These are phyloP conservation scores for Xylaria bambusicola DNA, from an alignment of 495 filamentous ascomycete genomes.

Conservation along the genomic window DNA sequence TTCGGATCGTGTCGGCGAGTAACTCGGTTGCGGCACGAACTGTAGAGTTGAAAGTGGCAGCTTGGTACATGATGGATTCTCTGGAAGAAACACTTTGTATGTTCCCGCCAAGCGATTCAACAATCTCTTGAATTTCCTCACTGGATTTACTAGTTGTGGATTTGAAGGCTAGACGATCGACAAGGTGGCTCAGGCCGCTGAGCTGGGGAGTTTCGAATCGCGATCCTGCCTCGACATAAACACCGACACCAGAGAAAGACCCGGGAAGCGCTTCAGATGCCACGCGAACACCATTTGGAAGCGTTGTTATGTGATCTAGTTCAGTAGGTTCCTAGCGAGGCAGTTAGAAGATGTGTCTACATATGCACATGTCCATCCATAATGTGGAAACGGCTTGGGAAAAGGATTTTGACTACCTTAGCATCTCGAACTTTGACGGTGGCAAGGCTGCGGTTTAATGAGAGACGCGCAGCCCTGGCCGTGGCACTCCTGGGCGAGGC, in stretches of 20 bases:
- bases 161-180: slow-evolving; percentile 96
- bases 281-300: slow-evolving; percentile 92
- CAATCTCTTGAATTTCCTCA: slow-evolving; percentile 82
- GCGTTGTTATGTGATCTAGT: slow-evolving; percentile 82
- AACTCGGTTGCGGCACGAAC: slow-evolving; percentile 81
- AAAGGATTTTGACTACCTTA: slow-evolving; percentile 24
- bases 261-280: slow-evolving; percentile 95
- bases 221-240: slow-evolving; percentile 96
- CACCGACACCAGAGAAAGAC: slow-evolving; percentile 91
- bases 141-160: slow-evolving; percentile 72
- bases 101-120: slow-evolving; percentile 88
- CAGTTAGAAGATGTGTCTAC: slow-evolving; percentile 20
- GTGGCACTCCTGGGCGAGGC: slow-evolving; percentile 24
- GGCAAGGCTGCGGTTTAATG: slow-evolving; percentile 28
- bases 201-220: slow-evolving; percentile 86
- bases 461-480: slow-evolving; percentile 20
- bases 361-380: no score
- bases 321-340: slow-evolving; percentile 75
- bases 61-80: slow-evolving; percentile 98
- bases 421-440: slow-evolving; percentile 26
- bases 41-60: slow-evolving; percentile 93
- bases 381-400: background rate
- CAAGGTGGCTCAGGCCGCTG: slow-evolving; percentile 90
- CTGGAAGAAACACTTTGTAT: slow-evolving; percentile 94
- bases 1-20: slow-evolving; percentile 90